Conservation (phyloP, 768 basidiomycete genomes). For the Naganishia kalamii region DNA sequence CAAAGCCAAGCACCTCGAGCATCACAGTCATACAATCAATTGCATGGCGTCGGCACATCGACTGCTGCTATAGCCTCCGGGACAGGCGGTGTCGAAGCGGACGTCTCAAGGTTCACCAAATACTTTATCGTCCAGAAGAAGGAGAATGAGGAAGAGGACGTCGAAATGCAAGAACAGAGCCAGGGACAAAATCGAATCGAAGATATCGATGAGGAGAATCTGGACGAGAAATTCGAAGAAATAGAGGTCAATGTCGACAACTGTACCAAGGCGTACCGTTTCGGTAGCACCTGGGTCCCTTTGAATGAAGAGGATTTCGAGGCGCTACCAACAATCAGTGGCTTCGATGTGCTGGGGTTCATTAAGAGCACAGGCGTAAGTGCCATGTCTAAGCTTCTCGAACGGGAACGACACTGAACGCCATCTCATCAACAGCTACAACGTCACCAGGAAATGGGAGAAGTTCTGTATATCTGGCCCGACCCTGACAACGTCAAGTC, state of each 20-base stretch:
- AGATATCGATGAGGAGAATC: slow-evolving; percentile 22
- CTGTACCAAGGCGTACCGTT: slow-evolving; percentile 45
- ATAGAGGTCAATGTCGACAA: slow-evolving; percentile 45
- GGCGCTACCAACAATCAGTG: slow-evolving; percentile 65
- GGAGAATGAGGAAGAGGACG: slow-evolving; percentile 32
- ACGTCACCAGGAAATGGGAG: slow-evolving; percentile 72
- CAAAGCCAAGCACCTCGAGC: slow-evolving; percentile 10
- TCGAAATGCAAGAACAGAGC: slow-evolving; percentile 37
- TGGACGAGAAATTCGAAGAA: slow-evolving; percentile 46
- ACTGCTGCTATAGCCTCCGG: background rate
- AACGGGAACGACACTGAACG: background rate
- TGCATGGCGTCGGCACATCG: background rate
- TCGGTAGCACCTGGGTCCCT: slow-evolving; percentile 61
- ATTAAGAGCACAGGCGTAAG: slow-evolving; percentile 62
- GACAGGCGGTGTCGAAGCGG: slow-evolving; percentile 23
- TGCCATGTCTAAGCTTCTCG: background rate
- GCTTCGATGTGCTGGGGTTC: slow-evolving; percentile 83
- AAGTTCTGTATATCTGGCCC: slow-evolving; percentile 78
- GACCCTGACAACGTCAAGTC: slow-evolving; percentile 60
- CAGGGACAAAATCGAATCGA: slow-evolving; percentile 22
- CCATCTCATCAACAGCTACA: slow-evolving; percentile 59
- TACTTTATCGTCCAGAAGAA: slow-evolving; percentile 16
- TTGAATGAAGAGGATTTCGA: slow-evolving; percentile 80
- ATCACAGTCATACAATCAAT: slow-evolving; percentile 12
- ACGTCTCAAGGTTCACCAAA: slow-evolving; percentile 41